Base-by-base conservation (phyloP, 768 basidiomycete species). In the Serendipita vermifera region DNA sequence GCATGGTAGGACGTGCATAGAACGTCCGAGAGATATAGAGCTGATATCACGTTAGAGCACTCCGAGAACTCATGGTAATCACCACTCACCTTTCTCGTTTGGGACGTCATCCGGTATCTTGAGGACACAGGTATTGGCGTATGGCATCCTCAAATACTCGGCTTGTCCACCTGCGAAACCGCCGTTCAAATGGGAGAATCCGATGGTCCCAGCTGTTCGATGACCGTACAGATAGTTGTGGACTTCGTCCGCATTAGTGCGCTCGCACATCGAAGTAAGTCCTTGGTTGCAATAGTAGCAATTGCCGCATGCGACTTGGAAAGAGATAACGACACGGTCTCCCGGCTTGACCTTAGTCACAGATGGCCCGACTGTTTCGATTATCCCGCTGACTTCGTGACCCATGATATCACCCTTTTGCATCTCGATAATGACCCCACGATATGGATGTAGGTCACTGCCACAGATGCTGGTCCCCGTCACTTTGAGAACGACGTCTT, bases 381-480 rank as follows among this genome's bases (percentile, higher is more conserved):
- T 77, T 33, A 76, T 67, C 2, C 85, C 85, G 80, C 67, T 15
- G 24, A 75, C 76, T 68, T 85, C 83, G 64, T 85, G 85, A 0
- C 85, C 84, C 0, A 87, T 68, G 56, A 87, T 85, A 65, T 87
- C 85, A 5, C 82, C 84, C 62, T 79, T 76, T 65, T 87, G 78
- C 38, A 88, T 65, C 1, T 77, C 71, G 62, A 84, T 63, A 59
- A 87, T 85, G 61, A 83, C 83, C 0, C 81, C 81, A 59, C 85
- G 79, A 59, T 69, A 67, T 14, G 66, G 48, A 46, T 66, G 67
- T 54, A 70, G 35, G 58, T 70, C 71, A 32, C 77, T 80, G 3
- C 85, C 81, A 60, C 83, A 85, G 46, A 85, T 79, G 15, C 83
- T 88, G 0, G 81, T 80, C 0, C 85, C 85, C 20, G 86, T 87